phyloP scores from a whole-genome alignment of 2,329 filamentous ascomycete species.

The Trichoderma sp. region DNA sequence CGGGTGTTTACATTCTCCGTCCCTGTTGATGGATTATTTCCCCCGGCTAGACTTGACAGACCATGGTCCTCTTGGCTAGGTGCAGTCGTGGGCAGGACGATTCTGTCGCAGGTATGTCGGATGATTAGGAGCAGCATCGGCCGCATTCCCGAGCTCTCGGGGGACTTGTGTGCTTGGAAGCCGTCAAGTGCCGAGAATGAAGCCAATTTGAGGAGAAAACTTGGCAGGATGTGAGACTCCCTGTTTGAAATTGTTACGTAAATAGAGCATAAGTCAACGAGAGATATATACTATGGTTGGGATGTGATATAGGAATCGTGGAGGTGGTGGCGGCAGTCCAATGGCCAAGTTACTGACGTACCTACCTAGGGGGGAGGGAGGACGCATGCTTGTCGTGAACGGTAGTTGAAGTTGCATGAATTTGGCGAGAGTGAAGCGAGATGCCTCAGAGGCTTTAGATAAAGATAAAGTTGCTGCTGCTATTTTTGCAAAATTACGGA shows the following conservation, averaged over 20 bases:
- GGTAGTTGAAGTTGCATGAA: background rate
- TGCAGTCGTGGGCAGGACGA: background rate
- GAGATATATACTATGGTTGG: background rate
- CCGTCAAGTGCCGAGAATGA: background rate
- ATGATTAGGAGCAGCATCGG: conserved; percentile 5
- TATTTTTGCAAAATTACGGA: background rate
- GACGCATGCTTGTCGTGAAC: background rate
- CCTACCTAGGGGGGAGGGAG: background rate
- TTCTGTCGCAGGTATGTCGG: conserved; percentile 21
- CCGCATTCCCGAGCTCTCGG: conserved; percentile 17
- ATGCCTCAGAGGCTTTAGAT: background rate
- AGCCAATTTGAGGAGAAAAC: background rate
- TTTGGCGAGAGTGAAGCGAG: background rate
- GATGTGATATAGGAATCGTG: background rate
- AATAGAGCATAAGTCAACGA: background rate
- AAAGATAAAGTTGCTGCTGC: conserved; percentile 10
- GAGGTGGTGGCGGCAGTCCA: background rate
- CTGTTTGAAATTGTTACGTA: background rate
- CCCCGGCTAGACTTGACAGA: background rate
- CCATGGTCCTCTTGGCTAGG: background rate
- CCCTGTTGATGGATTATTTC: background rate
- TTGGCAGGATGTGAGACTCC: background rate
- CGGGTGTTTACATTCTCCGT: background rate
- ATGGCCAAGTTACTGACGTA: background rate
- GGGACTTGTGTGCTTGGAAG: background rate